Conservation (phyloP, 2,329 filamentous ascomycete species). For the Uncinocarpus reesii region DNA sequence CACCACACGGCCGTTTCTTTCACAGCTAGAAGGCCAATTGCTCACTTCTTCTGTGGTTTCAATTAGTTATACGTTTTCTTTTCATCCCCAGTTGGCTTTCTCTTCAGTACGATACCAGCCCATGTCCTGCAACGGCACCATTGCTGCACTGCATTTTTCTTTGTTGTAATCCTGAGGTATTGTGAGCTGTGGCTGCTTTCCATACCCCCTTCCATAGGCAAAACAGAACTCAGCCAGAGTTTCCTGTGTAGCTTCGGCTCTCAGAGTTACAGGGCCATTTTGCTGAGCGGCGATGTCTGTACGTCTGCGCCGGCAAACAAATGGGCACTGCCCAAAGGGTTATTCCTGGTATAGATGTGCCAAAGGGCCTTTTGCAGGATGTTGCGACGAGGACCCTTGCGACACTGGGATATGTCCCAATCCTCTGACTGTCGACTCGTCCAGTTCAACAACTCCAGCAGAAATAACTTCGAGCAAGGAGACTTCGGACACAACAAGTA, state of each 20-base stretch:
- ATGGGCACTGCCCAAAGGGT: conserved; percentile 4
- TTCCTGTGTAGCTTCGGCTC: too few species aligned
- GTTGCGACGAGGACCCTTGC: conserved; percentile 15
- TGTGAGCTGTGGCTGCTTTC: neutral
- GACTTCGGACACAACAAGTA: too few species aligned
- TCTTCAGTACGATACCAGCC: too few species aligned
- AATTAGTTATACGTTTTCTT: too few species aligned
- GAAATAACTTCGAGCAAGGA: too few species aligned
- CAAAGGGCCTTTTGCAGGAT: conserved; percentile 14
- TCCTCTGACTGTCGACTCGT: neutral
- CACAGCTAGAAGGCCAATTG: too few species aligned
- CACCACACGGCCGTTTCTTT: too few species aligned
- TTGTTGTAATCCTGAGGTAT: neutral
- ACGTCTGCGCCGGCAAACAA: conserved; percentile 1
- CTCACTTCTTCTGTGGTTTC: too few species aligned
- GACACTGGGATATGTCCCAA: conserved; percentile 11
- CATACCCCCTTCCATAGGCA: neutral
- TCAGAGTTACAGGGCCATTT: neutral
- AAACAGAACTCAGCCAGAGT: too few species aligned
- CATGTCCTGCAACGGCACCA: too few species aligned
- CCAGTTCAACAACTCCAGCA: too few species aligned
- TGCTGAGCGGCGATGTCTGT: neutral
- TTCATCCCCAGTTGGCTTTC: too few species aligned
- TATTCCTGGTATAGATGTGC: conserved; percentile 13
- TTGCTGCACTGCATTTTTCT: neutral